Evolutionary conservation across 2,329 filamentous ascomycete species (phyloP).

Genomic region (Phyllachora maydis): DNA sequence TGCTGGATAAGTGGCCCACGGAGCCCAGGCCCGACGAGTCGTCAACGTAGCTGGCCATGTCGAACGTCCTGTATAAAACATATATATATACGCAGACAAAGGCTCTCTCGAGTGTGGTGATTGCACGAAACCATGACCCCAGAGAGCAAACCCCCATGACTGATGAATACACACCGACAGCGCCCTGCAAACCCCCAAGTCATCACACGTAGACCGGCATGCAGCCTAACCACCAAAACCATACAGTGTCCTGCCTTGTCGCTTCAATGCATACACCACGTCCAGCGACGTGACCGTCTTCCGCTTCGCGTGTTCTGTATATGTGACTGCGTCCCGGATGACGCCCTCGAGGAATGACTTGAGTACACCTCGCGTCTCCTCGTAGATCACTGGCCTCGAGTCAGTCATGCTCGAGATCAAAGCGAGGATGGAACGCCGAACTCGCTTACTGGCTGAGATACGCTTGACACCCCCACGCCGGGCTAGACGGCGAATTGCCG

Average conservation of each 20-base stretch:
- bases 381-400: constrained; percentile 56
- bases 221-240: constrained; percentile 64
- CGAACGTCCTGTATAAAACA: too few relatives aligned
- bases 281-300: constrained; percentile 57
- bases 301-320: constrained; percentile 65
- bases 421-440: constrained; percentile 14
- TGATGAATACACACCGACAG: too few relatives aligned
- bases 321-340: constrained; percentile 59
- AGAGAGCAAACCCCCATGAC: too few relatives aligned
- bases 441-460: constrained; percentile 95
- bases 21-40: too few relatives aligned
- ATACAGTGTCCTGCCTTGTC: constrained; percentile 60
- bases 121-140: too few relatives aligned
- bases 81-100: too few relatives aligned
- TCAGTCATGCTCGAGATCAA: neutral
- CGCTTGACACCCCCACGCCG: constrained; percentile 99
- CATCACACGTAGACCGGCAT: constrained; percentile 6
- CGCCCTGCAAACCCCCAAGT: too few relatives aligned
- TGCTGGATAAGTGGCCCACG: too few relatives aligned
- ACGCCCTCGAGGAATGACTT: constrained; percentile 63
- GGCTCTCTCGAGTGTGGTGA: too few relatives aligned
- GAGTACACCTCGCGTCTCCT: constrained; percentile 57
- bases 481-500: constrained; percentile 92
- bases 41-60: too few relatives aligned
- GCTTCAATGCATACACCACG: constrained; percentile 47